Evolutionary conservation across 2,329 filamentous ascomycete genomes (phyloP), one percentile per base, ranked within the genome.

Genomic region (Hypoxylon sp.): DNA sequence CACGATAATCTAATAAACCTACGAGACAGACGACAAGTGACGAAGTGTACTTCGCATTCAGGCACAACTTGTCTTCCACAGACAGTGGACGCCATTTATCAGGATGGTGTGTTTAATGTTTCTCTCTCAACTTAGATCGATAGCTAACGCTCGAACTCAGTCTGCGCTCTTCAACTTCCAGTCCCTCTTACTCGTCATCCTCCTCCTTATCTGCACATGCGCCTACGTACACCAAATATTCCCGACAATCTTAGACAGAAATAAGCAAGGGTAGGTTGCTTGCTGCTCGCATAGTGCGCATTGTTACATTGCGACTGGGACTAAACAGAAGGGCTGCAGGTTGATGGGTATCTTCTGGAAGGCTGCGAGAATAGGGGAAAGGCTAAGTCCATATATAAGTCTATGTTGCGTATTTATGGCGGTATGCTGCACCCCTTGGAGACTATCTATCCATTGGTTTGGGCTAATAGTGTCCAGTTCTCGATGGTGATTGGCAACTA

Each of bases 141-240:
- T 52, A 48, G 45, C 58, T 62, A 50, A 46, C 14, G 19, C 39
- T 34, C 30, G 9, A 75, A 60, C 39, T n/a, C 34, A 97, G 96
- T 92, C 96, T 64, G 96, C 96, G 59, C 91, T 99, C 76, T 97
- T 99, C 90, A 98, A 98, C 83, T 98, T 99, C 84, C 94, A 97
- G 81, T 97, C 94, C 63, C 91, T 98, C 73, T 88, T 99, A 74
- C 88, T 98, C 74, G 95, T 97, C 72, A 89, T 99, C 75, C 89
- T 99, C 54, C 91, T 99, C 73, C 89, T 96, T 73, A 96, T 98
- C 77, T 99, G 96, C 87, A 97, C 96, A 61, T 94, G 92, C 80
- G 90, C 96, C 68, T 98, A 99, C 81, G 87, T 94, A 61, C 96
- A 98, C 83, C 91, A 92, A 74, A 89, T 97, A 69, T 92, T 96